A percentile compares a stretch with the other conserved stretches of the same genome.
phyloP scores from a whole-genome alignment of 192 early-diverging fungal genomes.

The Oehlia diaphana region DNA sequence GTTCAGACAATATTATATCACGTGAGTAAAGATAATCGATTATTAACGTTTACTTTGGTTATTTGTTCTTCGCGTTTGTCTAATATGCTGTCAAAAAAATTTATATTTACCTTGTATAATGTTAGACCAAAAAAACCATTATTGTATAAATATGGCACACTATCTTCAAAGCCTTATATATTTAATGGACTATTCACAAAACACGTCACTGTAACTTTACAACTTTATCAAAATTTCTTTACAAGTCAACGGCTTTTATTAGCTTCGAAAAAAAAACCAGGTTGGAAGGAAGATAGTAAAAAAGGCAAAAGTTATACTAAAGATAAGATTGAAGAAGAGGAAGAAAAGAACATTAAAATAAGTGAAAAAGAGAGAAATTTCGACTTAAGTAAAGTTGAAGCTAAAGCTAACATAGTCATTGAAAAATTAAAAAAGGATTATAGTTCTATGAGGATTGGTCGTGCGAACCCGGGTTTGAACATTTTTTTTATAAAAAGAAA shows the following conservation, averaged over 20 bases:
- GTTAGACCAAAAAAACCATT: not conserved
- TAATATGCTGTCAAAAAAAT: not conserved
- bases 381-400: slow-evolving; percentile 56
- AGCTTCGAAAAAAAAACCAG: slow-evolving; percentile 16
- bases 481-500: not conserved
- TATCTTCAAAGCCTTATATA: not conserved
- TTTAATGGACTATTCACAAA: not conserved
- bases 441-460: slow-evolving; percentile 61
- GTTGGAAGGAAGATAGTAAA: slow-evolving; percentile 2
- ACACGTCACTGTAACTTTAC: not conserved
- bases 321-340: slow-evolving; percentile 5
- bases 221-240: not conserved
- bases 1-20: too few relatives aligned
- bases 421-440: slow-evolving; percentile 68
- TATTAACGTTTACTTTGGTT: too few relatives aligned
- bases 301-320: not conserved
- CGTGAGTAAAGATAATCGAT: too few relatives aligned
- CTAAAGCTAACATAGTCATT: slow-evolving; percentile 58
- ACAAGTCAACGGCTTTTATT: not conserved
- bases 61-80: not conserved
- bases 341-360: slow-evolving; percentile 12
- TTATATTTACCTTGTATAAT: not conserved
- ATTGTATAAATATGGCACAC: not conserved
- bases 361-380: slow-evolving; percentile 43
- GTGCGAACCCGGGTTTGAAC: slow-evolving; percentile 68